These are phyloP conservation scores for Suillus plorans DNA, from an alignment of 768 basidiomycete species.

Conservation along the genomic window DNA sequence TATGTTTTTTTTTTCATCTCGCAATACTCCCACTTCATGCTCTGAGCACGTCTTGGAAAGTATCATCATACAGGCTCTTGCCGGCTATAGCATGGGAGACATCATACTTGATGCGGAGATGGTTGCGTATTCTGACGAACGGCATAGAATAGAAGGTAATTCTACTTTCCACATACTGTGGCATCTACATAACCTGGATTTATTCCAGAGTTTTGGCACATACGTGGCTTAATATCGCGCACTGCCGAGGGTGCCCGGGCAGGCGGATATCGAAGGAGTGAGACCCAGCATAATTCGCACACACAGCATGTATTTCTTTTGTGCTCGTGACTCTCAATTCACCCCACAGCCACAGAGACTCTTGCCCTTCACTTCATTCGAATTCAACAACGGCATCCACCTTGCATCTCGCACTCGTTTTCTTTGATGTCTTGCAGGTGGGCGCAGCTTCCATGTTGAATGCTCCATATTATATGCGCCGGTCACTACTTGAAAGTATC, in stretches of 20 bases:
- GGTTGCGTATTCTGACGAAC: constrained; percentile 71
- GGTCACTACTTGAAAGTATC: constrained; percentile 57
- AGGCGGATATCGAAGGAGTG: constrained; percentile 16
- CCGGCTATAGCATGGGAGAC: constrained; percentile 38
- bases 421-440: constrained; percentile 82
- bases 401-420: constrained; percentile 75
- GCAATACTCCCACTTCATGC: not conserved
- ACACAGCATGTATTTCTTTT: constrained; percentile 16
- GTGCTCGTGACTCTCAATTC: constrained; percentile 31
- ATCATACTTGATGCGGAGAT: constrained; percentile 84
- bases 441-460: constrained; percentile 59
- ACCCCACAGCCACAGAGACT: constrained; percentile 29
- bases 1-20: constrained; percentile 17
- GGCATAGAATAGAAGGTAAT: constrained; percentile 66
- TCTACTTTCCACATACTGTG: constrained; percentile 11
- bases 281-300: constrained; percentile 20
- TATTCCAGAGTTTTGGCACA: constrained; percentile 72
- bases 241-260: constrained; percentile 58
- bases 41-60: constrained; percentile 30
- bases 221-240: constrained; percentile 55
- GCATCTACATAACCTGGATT: constrained; percentile 1
- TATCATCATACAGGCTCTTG: constrained; percentile 62
- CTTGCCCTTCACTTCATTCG: constrained; percentile 44
- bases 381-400: constrained; percentile 33
- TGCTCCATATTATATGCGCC: constrained; percentile 56